phyloP scores from a whole-genome alignment of 306 rosid genomes.

The Rosa chinensis region DNA sequence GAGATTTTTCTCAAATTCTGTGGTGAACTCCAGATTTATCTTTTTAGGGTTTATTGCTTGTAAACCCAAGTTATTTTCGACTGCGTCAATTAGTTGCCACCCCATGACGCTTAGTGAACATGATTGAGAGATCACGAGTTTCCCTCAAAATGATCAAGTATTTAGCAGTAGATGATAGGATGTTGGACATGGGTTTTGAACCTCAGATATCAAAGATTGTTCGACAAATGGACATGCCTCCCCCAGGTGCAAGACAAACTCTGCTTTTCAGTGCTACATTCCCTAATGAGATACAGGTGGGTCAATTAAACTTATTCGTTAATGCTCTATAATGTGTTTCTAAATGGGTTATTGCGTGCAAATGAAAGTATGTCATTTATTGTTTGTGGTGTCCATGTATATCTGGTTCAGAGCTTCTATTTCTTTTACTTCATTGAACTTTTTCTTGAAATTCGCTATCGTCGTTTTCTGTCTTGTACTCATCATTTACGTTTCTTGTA shows the following conservation, averaged over 20 bases:
- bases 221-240: constrained; percentile 34
- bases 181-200: constrained; percentile 46
- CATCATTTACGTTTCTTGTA: not conserved
- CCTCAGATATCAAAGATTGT: constrained; percentile 33
- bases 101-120: constrained; percentile 20
- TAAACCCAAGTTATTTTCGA: too few species aligned
- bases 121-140: constrained; percentile 15
- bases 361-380: too few species aligned
- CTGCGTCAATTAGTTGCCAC: constrained; percentile 22
- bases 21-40: too few species aligned
- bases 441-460: too few species aligned
- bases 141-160: constrained; percentile 27
- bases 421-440: too few species aligned
- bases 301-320: not conserved
- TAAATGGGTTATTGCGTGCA: not conserved
- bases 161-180: constrained; percentile 35
- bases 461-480: not conserved
- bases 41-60: too few species aligned
- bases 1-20: too few species aligned
- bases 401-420: too few species aligned
- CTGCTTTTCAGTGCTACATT: constrained; percentile 46
- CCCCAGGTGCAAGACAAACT: constrained; percentile 29
- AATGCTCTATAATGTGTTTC: not conserved
- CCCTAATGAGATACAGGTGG: constrained; percentile 35
- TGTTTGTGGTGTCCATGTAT: too few species aligned